Conservation (phyloP, 768 basidiomycete species). For the Antrodiella citrinella region DNA sequence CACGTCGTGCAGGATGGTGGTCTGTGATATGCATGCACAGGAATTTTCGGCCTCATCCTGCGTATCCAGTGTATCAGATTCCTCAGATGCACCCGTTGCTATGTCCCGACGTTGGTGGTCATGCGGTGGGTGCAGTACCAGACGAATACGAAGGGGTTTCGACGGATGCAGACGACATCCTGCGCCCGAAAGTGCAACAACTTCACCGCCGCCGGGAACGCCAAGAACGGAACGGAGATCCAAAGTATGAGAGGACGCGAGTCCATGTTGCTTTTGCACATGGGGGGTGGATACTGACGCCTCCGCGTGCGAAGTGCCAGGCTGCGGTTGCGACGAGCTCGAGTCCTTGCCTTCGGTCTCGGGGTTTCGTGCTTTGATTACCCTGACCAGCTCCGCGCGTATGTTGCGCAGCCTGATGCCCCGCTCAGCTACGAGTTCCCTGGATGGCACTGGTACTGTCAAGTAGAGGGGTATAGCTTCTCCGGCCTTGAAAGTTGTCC, state of each 20-base stretch:
- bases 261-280: slow-evolving; percentile 1
- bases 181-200: slow-evolving; percentile 82
- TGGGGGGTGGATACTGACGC: not conserved
- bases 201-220: slow-evolving; percentile 30
- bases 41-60: slow-evolving; percentile 47
- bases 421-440: slow-evolving; percentile 56
- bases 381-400: slow-evolving; percentile 68
- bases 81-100: not conserved
- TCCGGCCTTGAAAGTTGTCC: slow-evolving; percentile 60
- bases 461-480: slow-evolving; percentile 77
- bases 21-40: slow-evolving; percentile 71
- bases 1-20: slow-evolving; percentile 77
- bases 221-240: slow-evolving; percentile 14
- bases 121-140: slow-evolving; percentile 55
- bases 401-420: slow-evolving; percentile 76
- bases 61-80: slow-evolving; percentile 25
- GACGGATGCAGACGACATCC: slow-evolving; percentile 84
- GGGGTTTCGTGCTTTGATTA: slow-evolving; percentile 41
- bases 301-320: not conserved
- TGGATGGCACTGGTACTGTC: slow-evolving; percentile 67
- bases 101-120: slow-evolving; percentile 15
- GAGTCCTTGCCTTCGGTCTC: not conserved
- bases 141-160: slow-evolving; percentile 65
- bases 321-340: not conserved
- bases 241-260: slow-evolving; percentile 4